Percentiles rank a stretch among this genome's conserved stretches.
Evolutionary conservation across 2,329 filamentous ascomycete species (phyloP).

Genomic region (Hymenotorrendiella dingleyae): DNA sequence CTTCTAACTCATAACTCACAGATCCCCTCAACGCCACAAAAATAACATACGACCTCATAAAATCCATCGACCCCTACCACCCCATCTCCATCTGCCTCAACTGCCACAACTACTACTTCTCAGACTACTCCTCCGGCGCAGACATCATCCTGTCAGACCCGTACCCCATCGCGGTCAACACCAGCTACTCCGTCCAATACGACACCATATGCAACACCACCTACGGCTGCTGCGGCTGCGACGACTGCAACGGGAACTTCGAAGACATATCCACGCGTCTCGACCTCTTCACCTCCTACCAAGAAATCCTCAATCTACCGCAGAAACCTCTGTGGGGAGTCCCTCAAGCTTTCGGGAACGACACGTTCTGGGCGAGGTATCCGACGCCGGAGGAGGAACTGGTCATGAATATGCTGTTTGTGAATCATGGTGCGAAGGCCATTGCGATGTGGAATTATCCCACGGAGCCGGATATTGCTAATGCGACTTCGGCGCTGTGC

Average conservation of each 20-base stretch:
- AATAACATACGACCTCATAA: slow-evolving; percentile 38
- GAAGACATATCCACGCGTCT: slow-evolving; percentile 40
- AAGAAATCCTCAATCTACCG: slow-evolving; percentile 32
- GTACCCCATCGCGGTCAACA: slow-evolving; percentile 44
- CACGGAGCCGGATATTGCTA: slow-evolving; percentile 30
- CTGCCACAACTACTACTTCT: slow-evolving; percentile 47
- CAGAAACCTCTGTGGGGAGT: slow-evolving; percentile 44
- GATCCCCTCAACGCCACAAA: slow-evolving; percentile 38
- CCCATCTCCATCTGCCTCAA: slow-evolving; percentile 46
- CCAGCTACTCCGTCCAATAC: slow-evolving; percentile 38
- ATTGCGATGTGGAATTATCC: slow-evolving; percentile 43
- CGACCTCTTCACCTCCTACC: slow-evolving; percentile 36
- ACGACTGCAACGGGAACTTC: slow-evolving; percentile 37
- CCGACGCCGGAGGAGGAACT: slow-evolving; percentile 40
- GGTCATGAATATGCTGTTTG: slow-evolving; percentile 40
- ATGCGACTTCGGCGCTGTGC: slow-evolving; percentile 33
- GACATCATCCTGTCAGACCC: slow-evolving; percentile 46
- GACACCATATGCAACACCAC: slow-evolving; percentile 43
- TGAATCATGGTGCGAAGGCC: slow-evolving; percentile 46
- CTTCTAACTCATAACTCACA: slow-evolving; percentile 1
- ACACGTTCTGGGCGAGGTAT: slow-evolving; percentile 41
- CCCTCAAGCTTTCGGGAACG: slow-evolving; percentile 43
- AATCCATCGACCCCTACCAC: slow-evolving; percentile 44
- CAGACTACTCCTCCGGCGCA: slow-evolving; percentile 42
- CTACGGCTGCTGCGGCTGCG: slow-evolving; percentile 48